Percentiles rank a stretch among this genome's conserved stretches.
Conservation (phyloP, 2,329 filamentous ascomycete species). For the Sporothrix schenckii region DNA sequence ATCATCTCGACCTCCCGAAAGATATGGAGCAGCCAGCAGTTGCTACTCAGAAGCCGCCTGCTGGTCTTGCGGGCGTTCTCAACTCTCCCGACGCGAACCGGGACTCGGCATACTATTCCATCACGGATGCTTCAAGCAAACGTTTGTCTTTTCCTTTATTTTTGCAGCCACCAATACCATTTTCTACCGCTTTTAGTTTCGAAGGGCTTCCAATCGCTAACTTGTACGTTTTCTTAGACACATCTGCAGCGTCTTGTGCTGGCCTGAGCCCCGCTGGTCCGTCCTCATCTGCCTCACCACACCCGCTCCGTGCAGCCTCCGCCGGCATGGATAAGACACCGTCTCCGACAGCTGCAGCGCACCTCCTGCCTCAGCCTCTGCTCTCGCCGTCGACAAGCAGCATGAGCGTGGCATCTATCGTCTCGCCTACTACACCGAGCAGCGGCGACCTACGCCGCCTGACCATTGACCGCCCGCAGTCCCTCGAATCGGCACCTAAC, state of each 20-base stretch:
- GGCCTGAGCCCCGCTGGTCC: conserved; percentile 45
- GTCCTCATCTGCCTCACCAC: conserved; percentile 38
- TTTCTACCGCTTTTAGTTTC: conserved; percentile 22
- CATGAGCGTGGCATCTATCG: conserved; percentile 69
- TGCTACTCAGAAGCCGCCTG: conserved; percentile 51
- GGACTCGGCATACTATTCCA: conserved; percentile 58
- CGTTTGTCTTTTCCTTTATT: conserved; percentile 46
- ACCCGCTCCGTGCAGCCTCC: conserved; percentile 31
- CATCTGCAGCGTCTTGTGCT: conserved; percentile 53
- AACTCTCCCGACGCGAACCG: conserved; percentile 56
- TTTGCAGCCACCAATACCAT: not conserved
- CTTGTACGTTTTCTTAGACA: conserved; percentile 37
- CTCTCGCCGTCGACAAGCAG: conserved; percentile 60
- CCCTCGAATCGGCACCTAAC: conserved; percentile 47
- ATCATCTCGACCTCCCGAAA: not conserved
- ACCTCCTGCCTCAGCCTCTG: conserved; percentile 56
- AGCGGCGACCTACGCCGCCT: conserved; percentile 51
- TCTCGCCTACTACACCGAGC: conserved; percentile 60
- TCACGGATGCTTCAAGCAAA: conserved; percentile 55
- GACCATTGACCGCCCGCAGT: conserved; percentile 45
- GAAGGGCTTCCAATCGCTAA: conserved; percentile 36
- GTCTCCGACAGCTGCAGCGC: conserved; percentile 57
- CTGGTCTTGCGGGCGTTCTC: conserved; percentile 55
- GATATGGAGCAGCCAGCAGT: conserved; percentile 48
- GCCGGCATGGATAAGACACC: conserved; percentile 60